Percentiles rank a stretch among this genome's conserved stretches.
Evolutionary conservation across 2,329 filamentous ascomycete species (phyloP).

Genomic region (Botrytis hyacinthi): DNA sequence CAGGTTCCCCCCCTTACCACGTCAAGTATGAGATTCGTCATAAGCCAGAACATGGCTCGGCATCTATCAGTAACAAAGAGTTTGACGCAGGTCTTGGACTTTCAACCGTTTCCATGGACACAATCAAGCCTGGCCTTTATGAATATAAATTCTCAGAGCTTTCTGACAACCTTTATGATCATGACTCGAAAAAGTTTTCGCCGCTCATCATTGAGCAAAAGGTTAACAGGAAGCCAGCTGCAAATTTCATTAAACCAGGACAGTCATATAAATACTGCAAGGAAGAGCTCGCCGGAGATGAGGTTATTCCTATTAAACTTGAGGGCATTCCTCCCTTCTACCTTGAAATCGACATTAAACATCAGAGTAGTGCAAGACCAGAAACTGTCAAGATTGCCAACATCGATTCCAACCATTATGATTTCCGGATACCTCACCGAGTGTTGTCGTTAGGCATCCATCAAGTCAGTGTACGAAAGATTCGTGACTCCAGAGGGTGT

Average conservation of each 20-base stretch:
- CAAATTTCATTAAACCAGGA: conserved; percentile 78
- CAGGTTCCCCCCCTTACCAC: conserved; percentile 76
- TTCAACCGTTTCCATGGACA: conserved; percentile 82
- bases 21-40: conserved; percentile 79
- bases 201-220: conserved; percentile 74
- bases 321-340: conserved; percentile 84
- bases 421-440: conserved; percentile 79
- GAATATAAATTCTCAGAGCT: conserved; percentile 83
- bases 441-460: conserved; percentile 87
- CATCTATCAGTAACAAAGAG: conserved; percentile 64
- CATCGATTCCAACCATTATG: conserved; percentile 71
- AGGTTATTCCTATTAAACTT: conserved; percentile 82
- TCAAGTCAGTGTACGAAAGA: conserved; percentile 82
- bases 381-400: conserved; percentile 80
- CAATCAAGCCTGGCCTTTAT: conserved; percentile 75
- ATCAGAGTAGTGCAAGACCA: conserved; percentile 75
- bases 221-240: conserved; percentile 80
- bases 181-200: conserved; percentile 62
- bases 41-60: conserved; percentile 64
- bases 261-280: conserved; percentile 96
- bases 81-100: conserved; percentile 75
- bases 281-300: conserved; percentile 75
- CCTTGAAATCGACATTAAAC: conserved; percentile 89
- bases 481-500: conserved; percentile 84
- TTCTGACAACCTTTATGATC: conserved; percentile 81